phyloP scores from a whole-genome alignment of 306 rosid species.

The apple (Malus domestica) region ASM211411v1 NC_041799.1:27871501-27872000 shows the following conservation, averaged over 20 bases:
- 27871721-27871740: conserved; percentile 1
- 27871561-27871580: conserved; percentile 19
- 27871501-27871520: neutral
- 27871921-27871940: neutral
- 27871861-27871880: conserved; percentile 64
- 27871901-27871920: conserved; percentile 36
- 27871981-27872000: conserved; percentile 72
- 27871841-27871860: conserved; percentile 69
- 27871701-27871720: conserved; percentile 5
- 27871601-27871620: conserved; percentile 98
- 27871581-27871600: conserved; percentile 89
- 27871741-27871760: neutral
- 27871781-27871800: conserved; percentile 72
- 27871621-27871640: conserved; percentile 91
- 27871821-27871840: conserved; percentile 64
- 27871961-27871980: neutral
- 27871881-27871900: conserved; percentile 76
- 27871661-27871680: conserved; percentile 95
- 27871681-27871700: conserved; percentile 32
- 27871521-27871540: too few species aligned
- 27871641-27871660: conserved; percentile 81
- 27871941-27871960: neutral
- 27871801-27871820: conserved; percentile 61
- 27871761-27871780: conserved; percentile 11
- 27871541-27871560: neutral